phyloP scores from a whole-genome alignment of 1,139 yeast species.

The Yamadazyma sp. region DNA sequence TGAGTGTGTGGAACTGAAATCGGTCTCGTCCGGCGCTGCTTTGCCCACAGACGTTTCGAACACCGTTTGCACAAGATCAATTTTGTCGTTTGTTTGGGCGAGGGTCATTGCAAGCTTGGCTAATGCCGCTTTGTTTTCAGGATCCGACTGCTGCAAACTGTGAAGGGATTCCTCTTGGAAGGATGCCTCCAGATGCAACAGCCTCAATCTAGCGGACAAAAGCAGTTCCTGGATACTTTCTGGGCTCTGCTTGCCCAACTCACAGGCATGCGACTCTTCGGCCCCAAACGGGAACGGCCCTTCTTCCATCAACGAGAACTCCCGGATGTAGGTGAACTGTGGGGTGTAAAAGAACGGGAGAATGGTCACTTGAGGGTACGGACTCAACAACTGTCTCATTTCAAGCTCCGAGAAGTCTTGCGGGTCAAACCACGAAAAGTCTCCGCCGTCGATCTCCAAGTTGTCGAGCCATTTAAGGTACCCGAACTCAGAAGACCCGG shows the following conservation, averaged over 20 bases:
- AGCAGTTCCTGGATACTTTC: slow-evolving; percentile 51
- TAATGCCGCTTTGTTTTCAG: too few species aligned
- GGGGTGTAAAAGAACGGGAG: slow-evolving; percentile 74
- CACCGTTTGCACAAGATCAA: slow-evolving; percentile 11
- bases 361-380: slow-evolving; percentile 58
- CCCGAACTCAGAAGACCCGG: slow-evolving; percentile 1
- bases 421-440: slow-evolving; percentile 72
- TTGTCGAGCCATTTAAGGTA: slow-evolving; percentile 23
- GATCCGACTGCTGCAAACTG: too few species aligned
- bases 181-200: slow-evolving; percentile 47
- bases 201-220: slow-evolving; percentile 37
- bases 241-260: slow-evolving; percentile 57
- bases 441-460: slow-evolving; percentile 43
- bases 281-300: slow-evolving; percentile 67
- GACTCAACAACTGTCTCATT: slow-evolving; percentile 43
- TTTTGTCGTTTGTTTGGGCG: slow-evolving; percentile 9
- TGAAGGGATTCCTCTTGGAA: slow-evolving; percentile 32
- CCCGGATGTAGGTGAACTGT: slow-evolving; percentile 71
- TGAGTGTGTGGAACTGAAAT: slow-evolving; percentile 8
- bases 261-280: slow-evolving; percentile 68
- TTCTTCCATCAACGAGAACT: slow-evolving; percentile 47
- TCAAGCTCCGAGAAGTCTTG: slow-evolving; percentile 81
- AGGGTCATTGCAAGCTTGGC: slow-evolving; percentile 9
- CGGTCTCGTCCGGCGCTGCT: slow-evolving; percentile 5
- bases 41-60: slow-evolving; percentile 12